Conservation (phyloP, 2,329 filamentous ascomycete species). For the Cyclaneusma minus region DNA sequence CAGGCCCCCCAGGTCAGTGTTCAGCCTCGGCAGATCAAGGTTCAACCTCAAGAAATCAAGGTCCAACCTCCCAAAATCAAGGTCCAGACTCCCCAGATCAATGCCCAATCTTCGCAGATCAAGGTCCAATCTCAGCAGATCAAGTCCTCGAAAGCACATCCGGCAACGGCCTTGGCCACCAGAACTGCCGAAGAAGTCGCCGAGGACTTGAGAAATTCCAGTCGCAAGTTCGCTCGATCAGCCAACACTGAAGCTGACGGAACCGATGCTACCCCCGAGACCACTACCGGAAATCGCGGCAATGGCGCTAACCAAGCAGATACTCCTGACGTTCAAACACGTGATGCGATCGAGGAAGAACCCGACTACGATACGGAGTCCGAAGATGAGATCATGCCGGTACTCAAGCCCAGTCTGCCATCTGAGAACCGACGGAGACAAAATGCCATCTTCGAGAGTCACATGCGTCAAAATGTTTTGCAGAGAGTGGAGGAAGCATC, state of each 20-base stretch:
- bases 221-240: neutral
- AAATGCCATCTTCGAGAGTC: conserved; percentile 31
- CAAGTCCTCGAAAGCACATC: no score
- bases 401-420: conserved; percentile 21
- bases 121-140: no score
- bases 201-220: conserved; percentile 11
- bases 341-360: conserved; percentile 2
- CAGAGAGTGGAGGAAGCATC: conserved; percentile 14
- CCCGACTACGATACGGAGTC: conserved; percentile 5
- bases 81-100: no score
- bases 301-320: neutral
- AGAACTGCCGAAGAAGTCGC: conserved; percentile 15
- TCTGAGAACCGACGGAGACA: conserved; percentile 33
- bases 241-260: no score
- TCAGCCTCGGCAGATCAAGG: no score
- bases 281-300: no score
- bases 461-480: conserved; percentile 18
- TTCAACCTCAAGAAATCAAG: no score
- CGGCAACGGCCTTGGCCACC: conserved; percentile 9
- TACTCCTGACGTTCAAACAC: neutral
- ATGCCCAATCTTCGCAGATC: no score
- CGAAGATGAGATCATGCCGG: conserved; percentile 12
- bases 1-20: no score
- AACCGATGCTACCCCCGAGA: no score
- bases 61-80: no score